phyloP scores from a whole-genome alignment of 2,329 filamentous ascomycete genomes.

The Exophiala lecanii-corni region DNA sequence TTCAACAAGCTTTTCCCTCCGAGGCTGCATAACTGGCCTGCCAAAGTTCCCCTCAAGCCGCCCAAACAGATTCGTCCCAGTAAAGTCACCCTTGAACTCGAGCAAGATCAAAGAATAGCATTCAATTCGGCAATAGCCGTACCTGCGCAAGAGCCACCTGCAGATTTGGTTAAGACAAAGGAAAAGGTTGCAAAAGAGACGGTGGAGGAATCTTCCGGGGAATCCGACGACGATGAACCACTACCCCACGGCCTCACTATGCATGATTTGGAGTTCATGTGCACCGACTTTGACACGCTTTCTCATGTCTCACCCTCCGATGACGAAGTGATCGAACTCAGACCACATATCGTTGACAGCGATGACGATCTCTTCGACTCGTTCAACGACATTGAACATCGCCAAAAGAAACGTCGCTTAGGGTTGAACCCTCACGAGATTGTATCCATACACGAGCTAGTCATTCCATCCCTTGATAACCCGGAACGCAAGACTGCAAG shows the following conservation, averaged over 20 bases:
- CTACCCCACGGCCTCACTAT: slow-evolving; percentile 65
- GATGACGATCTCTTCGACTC: slow-evolving; percentile 56
- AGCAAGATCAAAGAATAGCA: slow-evolving; percentile 76
- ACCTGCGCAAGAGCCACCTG: slow-evolving; percentile 6
- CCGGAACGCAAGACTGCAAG: slow-evolving; percentile 69
- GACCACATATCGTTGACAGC: slow-evolving; percentile 24
- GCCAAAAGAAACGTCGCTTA: slow-evolving; percentile 63
- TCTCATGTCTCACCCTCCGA: slow-evolving; percentile 46
- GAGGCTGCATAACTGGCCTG: slow-evolving; percentile 68
- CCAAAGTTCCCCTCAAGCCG: slow-evolving; percentile 72
- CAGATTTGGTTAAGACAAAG: slow-evolving; percentile 35
- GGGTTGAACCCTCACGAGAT: slow-evolving; percentile 42
- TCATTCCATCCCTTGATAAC: slow-evolving; percentile 71
- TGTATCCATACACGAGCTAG: slow-evolving; percentile 52
- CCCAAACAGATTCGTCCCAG: slow-evolving; percentile 79
- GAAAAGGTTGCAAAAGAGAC: slow-evolving; percentile 39
- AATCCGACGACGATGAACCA: slow-evolving; percentile 59
- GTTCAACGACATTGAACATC: slow-evolving; percentile 45
- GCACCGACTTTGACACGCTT: slow-evolving; percentile 75
- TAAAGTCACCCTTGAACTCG: slow-evolving; percentile 83
- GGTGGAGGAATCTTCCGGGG: slow-evolving; percentile 46
- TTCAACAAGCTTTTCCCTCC: slow-evolving; percentile 81
- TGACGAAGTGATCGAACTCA: slow-evolving; percentile 30
- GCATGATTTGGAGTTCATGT: slow-evolving; percentile 77
- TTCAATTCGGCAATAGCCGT: slow-evolving; percentile 61